Percentiles rank a stretch among this genome's conserved stretches.
phyloP scores from a whole-genome alignment of 208 protist genomes.

The Phytomonas francai region DNA sequence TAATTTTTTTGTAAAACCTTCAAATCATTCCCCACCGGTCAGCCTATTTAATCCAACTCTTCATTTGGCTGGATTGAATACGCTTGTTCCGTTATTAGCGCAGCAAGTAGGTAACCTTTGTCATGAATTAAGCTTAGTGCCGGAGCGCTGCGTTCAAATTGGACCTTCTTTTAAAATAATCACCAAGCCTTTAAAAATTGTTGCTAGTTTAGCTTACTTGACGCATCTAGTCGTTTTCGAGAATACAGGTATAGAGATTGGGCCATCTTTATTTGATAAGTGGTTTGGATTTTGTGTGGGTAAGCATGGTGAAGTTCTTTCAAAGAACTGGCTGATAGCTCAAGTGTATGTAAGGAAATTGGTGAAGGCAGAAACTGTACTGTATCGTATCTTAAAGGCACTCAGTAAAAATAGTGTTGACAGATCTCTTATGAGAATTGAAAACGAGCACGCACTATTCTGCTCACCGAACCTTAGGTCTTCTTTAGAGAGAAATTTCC shows the following conservation, averaged over 20 bases:
- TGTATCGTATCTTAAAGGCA: neutral
- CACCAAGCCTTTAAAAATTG: constrained; percentile 19
- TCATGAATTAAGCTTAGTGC: constrained; percentile 21
- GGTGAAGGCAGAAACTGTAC: neutral
- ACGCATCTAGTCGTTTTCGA: constrained; percentile 16
- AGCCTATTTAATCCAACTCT: neutral
- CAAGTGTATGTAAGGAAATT: neutral
- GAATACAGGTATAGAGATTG: constrained; percentile 11
- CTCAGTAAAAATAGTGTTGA: neutral
- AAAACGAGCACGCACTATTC: neutral
- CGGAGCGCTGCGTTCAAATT: constrained; percentile 15
- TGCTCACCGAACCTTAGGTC: neutral
- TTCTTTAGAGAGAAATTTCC: neutral
- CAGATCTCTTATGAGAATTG: neutral
- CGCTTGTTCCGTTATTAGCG: neutral
- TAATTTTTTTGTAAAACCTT: neutral
- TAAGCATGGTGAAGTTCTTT: neutral
- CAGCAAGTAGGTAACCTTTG: constrained; percentile 13
- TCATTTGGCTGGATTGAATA: neutral
- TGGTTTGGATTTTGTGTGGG: neutral
- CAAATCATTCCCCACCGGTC: neutral
- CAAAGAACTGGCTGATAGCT: neutral
- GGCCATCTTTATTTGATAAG: neutral
- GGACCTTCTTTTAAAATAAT: constrained; percentile 13
- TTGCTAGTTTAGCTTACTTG: constrained; percentile 20